These are phyloP conservation scores for Telopea speciosissima DNA, from an alignment of 177 flowering plant genomes.

Conservation along the genomic window DNA sequence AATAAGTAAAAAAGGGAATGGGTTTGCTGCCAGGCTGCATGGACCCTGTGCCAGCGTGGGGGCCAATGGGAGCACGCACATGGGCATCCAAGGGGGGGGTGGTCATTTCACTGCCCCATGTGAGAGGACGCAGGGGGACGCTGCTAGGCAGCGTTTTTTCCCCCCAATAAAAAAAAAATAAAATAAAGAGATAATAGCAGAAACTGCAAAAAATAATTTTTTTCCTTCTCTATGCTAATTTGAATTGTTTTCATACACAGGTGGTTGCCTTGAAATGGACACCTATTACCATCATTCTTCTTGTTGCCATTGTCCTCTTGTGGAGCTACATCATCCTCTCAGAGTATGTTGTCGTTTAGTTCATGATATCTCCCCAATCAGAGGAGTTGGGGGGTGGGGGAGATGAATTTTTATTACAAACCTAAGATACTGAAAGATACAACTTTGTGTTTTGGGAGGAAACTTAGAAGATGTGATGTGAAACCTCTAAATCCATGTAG, in stretches of 20 bases:
- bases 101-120: too few species aligned
- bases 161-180: too few species aligned
- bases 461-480: neutral
- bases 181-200: too few species aligned
- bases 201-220: neutral
- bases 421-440: neutral
- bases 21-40: too few species aligned
- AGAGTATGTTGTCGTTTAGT: conserved; percentile 4
- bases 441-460: neutral
- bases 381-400: too few species aligned
- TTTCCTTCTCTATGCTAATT: neutral
- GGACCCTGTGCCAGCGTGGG: too few species aligned
- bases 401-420: too few species aligned
- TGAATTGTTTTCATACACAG: conserved; percentile 15
- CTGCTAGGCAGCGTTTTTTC: too few species aligned
- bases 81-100: too few species aligned
- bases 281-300: conserved; percentile 25
- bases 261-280: conserved; percentile 52
- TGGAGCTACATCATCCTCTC: conserved; percentile 28
- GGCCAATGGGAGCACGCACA: too few species aligned
- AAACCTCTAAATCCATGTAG: neutral
- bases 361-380: neutral
- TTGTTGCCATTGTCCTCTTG: conserved; percentile 22
- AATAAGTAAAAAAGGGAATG: too few species aligned
- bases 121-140: too few species aligned